Evolutionary conservation across 441 rosid species (phyloP).

Genomic region (Gossypium trilobum): DNA sequence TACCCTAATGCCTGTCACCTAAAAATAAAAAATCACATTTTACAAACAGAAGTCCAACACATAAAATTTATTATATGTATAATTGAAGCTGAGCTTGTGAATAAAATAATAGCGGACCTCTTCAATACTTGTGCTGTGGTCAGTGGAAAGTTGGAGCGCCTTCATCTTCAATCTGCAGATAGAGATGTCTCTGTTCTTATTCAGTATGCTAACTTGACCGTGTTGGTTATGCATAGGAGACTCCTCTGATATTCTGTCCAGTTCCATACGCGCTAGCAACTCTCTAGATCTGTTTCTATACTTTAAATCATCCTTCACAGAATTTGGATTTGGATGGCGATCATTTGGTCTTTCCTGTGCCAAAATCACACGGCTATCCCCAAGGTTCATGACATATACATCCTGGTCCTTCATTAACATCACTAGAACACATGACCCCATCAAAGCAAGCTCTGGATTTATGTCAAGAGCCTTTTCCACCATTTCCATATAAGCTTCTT

Average conservation of each 20-base stretch:
- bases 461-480: constrained; percentile 73
- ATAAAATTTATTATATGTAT: background rate
- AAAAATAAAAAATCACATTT: background rate
- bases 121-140: constrained; percentile 78
- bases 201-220: constrained; percentile 54
- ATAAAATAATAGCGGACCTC: constrained; percentile 41
- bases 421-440: constrained; percentile 91
- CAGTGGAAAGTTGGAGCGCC: constrained; percentile 89
- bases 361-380: constrained; percentile 80
- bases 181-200: constrained; percentile 82
- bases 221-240: constrained; percentile 79
- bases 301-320: constrained; percentile 52
- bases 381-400: constrained; percentile 91
- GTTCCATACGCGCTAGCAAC: constrained; percentile 75
- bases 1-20: background rate
- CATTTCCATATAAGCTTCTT: constrained; percentile 86
- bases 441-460: constrained; percentile 83
- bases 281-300: constrained; percentile 72
- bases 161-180: constrained; percentile 81
- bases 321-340: constrained; percentile 55
- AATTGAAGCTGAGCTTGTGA: constrained; percentile 13
- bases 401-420: constrained; percentile 97
- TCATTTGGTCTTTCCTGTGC: constrained; percentile 83
- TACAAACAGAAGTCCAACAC: background rate
- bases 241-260: constrained; percentile 92